Percentiles rank a stretch among this genome's conserved stretches.
Evolutionary conservation across 2,329 filamentous ascomycete genomes (phyloP).

Genomic region (Aspergillus proliferans): DNA sequence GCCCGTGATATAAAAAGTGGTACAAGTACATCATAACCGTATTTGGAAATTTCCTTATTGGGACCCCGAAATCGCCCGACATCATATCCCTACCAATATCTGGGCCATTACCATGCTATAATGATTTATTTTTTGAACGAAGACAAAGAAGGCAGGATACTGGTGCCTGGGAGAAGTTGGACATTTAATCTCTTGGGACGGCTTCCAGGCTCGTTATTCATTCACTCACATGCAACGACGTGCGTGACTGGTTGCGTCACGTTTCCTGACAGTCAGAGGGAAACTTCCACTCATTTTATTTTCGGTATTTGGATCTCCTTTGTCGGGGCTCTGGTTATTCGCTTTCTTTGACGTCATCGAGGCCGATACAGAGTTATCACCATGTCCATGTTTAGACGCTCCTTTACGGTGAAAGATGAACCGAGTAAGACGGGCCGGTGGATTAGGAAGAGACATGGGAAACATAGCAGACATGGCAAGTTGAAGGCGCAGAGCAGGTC

Average conservation of each 20-base stretch:
- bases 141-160: too few species aligned
- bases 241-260: neutral
- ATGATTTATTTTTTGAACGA: too few species aligned
- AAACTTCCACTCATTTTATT: conserved; percentile 36
- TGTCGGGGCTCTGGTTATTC: conserved; percentile 20
- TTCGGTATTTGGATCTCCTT: conserved; percentile 20
- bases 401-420: conserved; percentile 76
- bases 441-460: conserved; percentile 24
- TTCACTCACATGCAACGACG: conserved; percentile 1
- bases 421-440: conserved; percentile 69
- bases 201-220: conserved; percentile 9
- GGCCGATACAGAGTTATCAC: conserved; percentile 44
- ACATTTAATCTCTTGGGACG: neutral
- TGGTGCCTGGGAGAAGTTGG: too few species aligned
- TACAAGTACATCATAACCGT: too few species aligned
- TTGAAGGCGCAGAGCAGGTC: conserved; percentile 82
- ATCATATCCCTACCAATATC: too few species aligned
- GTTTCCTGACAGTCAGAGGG: conserved; percentile 21
- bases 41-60: too few species aligned
- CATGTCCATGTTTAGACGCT: conserved; percentile 79
- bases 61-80: too few species aligned
- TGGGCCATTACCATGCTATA: too few species aligned
- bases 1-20: too few species aligned
- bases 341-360: conserved; percentile 25
- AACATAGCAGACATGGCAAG: conserved; percentile 70